phyloP scores from a whole-genome alignment of 2,329 filamentous ascomycete genomes.

The Macrophomina pseudophaseolina region DNA sequence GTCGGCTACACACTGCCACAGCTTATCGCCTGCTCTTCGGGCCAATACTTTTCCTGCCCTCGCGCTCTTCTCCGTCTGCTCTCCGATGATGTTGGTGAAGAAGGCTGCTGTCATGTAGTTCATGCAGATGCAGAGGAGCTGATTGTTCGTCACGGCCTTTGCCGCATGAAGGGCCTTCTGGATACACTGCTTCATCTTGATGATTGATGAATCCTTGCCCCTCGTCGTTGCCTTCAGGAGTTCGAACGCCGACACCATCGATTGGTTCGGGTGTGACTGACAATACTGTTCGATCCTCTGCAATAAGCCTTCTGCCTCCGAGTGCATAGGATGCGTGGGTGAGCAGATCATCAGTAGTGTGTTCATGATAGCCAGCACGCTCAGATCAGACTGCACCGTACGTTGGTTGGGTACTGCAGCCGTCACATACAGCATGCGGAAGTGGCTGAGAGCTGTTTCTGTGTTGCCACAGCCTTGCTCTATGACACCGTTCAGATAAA shows the following conservation, averaged over 20 bases:
- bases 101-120: slow-evolving; percentile 84
- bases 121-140: slow-evolving; percentile 81
- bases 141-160: slow-evolving; percentile 72
- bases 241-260: slow-evolving; percentile 78
- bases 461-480: slow-evolving; percentile 78
- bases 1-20: slow-evolving; percentile 69
- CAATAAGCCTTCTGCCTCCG: slow-evolving; percentile 61
- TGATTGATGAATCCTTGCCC: slow-evolving; percentile 57
- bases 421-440: slow-evolving; percentile 67
- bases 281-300: slow-evolving; percentile 71
- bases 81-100: slow-evolving; percentile 79
- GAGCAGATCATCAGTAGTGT: slow-evolving; percentile 53
- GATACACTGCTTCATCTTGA: slow-evolving; percentile 79
- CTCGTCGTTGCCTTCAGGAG: slow-evolving; percentile 65
- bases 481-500: slow-evolving; percentile 77
- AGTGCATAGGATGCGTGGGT: slow-evolving; percentile 48
- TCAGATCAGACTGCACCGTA: slow-evolving; percentile 47
- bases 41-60: slow-evolving; percentile 59
- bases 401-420: slow-evolving; percentile 29
- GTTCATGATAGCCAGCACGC: slow-evolving; percentile 55
- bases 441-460: slow-evolving; percentile 69
- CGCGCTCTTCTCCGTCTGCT: slow-evolving; percentile 58
- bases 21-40: slow-evolving; percentile 51
- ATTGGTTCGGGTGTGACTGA: slow-evolving; percentile 70
- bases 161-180: slow-evolving; percentile 73